phyloP scores from a whole-genome alignment of 306 rosid species.

The Medicago truncatula region DNA sequence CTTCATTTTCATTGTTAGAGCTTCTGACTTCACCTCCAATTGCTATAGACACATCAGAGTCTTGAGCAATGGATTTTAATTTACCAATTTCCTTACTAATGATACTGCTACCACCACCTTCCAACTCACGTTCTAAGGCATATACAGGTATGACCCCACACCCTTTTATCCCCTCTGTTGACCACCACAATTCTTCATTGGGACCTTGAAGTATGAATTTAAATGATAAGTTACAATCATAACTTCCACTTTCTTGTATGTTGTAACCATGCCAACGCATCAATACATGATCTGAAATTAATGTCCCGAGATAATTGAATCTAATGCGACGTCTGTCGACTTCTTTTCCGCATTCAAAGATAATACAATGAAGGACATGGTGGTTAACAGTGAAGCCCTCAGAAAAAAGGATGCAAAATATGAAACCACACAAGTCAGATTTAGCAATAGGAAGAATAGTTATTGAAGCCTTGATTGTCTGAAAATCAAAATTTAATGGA shows the following conservation, averaged over 20 bases:
- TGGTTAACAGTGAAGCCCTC: background rate
- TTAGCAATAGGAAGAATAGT: constrained; percentile 1
- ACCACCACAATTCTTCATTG: background rate
- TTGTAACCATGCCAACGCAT: background rate
- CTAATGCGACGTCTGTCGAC: background rate
- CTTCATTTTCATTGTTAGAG: too few relatives aligned
- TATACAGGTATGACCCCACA: constrained; percentile 32
- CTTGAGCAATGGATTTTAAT: background rate
- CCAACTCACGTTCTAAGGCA: background rate
- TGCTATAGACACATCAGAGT: too few relatives aligned
- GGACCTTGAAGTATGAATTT: background rate
- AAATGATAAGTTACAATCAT: background rate
- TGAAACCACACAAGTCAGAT: background rate
- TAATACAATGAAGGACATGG: background rate
- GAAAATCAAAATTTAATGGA: background rate
- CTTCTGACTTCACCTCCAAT: too few relatives aligned
- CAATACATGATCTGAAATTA: background rate
- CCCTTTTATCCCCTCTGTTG: constrained; percentile 2
- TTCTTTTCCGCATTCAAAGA: background rate
- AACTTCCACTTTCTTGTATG: background rate
- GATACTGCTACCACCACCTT: too few relatives aligned
- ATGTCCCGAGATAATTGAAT: background rate
- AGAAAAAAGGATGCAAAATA: constrained; percentile 21
- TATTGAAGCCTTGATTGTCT: background rate
- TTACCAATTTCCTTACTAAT: background rate